Base-by-base conservation (phyloP, 768 basidiomycete genomes). In the Psilocybe azurescens region DNA sequence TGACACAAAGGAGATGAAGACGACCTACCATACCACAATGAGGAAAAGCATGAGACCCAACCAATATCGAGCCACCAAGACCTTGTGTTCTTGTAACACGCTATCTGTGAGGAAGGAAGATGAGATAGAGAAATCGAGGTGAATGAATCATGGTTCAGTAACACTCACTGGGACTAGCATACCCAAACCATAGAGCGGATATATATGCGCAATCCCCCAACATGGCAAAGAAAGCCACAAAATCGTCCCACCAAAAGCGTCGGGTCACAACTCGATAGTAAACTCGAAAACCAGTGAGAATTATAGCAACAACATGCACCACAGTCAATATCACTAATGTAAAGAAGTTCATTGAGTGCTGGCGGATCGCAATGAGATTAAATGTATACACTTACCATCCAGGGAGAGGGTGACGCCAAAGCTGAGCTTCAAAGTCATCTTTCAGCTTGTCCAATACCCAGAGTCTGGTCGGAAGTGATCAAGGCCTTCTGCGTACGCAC, bases 211-310 rank as follows among this genome's bases (percentile, higher is more conserved):
- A 62, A 29, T 69, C 68, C 13, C 58, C 60, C 14, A 64, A 13
- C 44, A 66, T 56, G 10, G 68, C 67, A 13, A 66, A 39, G 13
- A 59, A 54, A 4, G 67, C 67, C 24, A 63, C 56, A 11, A 61
- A 65, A 49, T 71, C 68, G 50, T 71, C 68, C 67, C 68, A 71
- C 70, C 70, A 71, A 16, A 68, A 29, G 11, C 68, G 65, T 4
- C 52, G 56, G 14, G 60, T 70, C 30, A 47, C 52, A 33, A 47
- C 36, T 14, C 70, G 62, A 50, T 69, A 61, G 51, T 53, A 65
- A 13, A 62, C 33, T 18, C 69, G 54, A 47, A 68, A 69, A 11
- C 58, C 18, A 16, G 69, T 70, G 30, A 63, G 48, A 11, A 44
- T n/a, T 38, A 70, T 65, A 16, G 65, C 69, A 46, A 56, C 51